Percentiles rank a stretch among this genome's conserved stretches.
phyloP scores from a whole-genome alignment of 2,329 filamentous ascomycete genomes.

The Aspergillus sp. region DNA sequence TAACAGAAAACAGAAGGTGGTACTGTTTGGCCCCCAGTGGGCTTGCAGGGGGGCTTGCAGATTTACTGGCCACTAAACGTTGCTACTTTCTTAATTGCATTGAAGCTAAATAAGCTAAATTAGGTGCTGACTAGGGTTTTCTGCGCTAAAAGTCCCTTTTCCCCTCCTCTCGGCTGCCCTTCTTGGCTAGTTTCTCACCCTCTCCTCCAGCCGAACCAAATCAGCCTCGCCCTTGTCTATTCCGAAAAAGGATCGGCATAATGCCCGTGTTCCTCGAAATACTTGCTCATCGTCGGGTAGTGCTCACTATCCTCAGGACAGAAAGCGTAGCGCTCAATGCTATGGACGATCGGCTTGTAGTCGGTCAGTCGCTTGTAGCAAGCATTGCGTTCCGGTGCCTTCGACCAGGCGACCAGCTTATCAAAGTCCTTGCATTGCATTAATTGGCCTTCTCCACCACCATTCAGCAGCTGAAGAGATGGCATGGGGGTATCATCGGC shows the following conservation, averaged over 20 bases:
- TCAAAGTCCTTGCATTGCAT: slow-evolving; percentile 10
- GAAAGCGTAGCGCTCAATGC: slow-evolving; percentile 8
- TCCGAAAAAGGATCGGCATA: slow-evolving; percentile 6
- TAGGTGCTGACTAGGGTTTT: too few relatives aligned
- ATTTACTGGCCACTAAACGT: too few relatives aligned
- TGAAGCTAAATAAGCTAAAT: too few relatives aligned
- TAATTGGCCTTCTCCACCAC: slow-evolving; percentile 6
- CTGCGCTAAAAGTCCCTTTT: too few relatives aligned
- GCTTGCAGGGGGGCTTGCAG: too few relatives aligned
- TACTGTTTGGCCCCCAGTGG: too few relatives aligned
- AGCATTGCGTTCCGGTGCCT: slow-evolving; percentile 6
- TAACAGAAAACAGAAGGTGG: background rate
- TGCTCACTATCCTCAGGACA: slow-evolving; percentile 3
- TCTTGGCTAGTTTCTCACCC: too few relatives aligned
- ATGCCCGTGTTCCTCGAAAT: slow-evolving; percentile 9
- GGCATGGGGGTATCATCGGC: slow-evolving; percentile 11
- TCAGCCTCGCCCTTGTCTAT: too few relatives aligned
- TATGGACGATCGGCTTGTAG: background rate
- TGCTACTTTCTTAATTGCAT: too few relatives aligned
- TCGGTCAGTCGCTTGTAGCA: slow-evolving; percentile 8
- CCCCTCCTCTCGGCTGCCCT: too few relatives aligned
- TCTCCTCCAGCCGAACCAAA: too few relatives aligned
- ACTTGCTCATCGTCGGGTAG: slow-evolving; percentile 1
- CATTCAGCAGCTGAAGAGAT: slow-evolving; percentile 1
- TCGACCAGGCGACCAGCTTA: slow-evolving; percentile 3